Evolutionary conservation across 176 grass and related monocot species (phyloP), one percentile per base, ranked within the genome.

Genomic region (Lolium perenne): DNA sequence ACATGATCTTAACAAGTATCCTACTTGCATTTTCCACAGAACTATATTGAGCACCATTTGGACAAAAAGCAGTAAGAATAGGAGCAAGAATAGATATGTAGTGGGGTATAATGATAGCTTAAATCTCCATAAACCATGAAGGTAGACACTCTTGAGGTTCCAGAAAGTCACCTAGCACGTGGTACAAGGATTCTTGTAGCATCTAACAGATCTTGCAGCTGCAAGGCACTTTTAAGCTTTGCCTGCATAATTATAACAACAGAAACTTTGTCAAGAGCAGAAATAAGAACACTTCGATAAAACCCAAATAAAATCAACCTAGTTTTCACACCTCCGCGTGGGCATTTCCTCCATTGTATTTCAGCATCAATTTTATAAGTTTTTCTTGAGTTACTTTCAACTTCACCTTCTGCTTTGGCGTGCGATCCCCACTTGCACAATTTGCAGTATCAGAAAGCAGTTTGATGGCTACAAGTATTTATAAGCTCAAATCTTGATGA

Each of bases 141-240:
- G 78, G 10, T 21, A 51, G 7, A 61, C 11, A 73, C 80, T 10
- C 65, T 69, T 82, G 60, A 87, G 12, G 56, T 72, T 72, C 56
- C 23, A 76, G 88, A 83, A 89, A 86, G 71, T 66, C 84, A 97
- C 93, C 93, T 97, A 67, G 91, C 63, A 51, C 85, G 82, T 74
- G 95, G 95, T 91, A 95, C 91, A 79, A 98, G 91, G 38, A 95
- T 93, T 78, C 95, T 90, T 43, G 95, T 98, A 84, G 95, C 95
- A 90, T 98, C 95, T 86, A 98, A 89, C 22, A 98, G 88, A 93
- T 98, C 95, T 95, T 98, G 95, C 74, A 98, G 91, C 74, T 98
- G 95, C 68, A 98, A 80, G 57, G 95, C 95, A 76, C 89, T 98
- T 88, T 98, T 98, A 68, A 98, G 93, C 86, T 98, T 98, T 68